Evolutionary conservation across 2,329 filamentous ascomycete species (phyloP).

Genomic region (Fusarium sp.): DNA sequence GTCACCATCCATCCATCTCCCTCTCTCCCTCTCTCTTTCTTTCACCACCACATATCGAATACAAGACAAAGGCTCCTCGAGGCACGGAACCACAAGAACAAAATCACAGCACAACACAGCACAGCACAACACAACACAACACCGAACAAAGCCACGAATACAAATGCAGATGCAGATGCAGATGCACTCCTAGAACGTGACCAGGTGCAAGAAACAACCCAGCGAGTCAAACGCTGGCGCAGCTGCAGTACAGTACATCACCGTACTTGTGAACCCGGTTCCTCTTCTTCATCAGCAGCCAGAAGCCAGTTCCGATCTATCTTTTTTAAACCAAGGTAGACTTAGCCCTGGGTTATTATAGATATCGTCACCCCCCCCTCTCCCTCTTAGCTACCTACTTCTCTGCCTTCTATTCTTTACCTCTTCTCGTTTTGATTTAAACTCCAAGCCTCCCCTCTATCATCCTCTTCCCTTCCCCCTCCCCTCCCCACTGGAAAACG

Average conservation of each 20-base stretch:
- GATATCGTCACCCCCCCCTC: slow-evolving; percentile 24
- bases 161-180: slow-evolving; percentile 29
- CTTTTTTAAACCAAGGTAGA: slow-evolving; percentile 1
- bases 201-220: slow-evolving; percentile 27
- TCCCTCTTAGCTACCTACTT: neutral
- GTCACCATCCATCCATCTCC: neutral
- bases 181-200: slow-evolving; percentile 25
- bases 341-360: slow-evolving; percentile 6
- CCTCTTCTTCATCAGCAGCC: slow-evolving; percentile 21
- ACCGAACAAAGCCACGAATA: slow-evolving; percentile 21
- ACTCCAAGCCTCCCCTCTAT: neutral
- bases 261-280: slow-evolving; percentile 20
- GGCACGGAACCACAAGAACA: slow-evolving; percentile 9
- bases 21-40: too few relatives aligned
- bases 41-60: slow-evolving; percentile 13
- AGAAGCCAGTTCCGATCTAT: slow-evolving; percentile 15
- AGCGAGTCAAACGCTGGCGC: slow-evolving; percentile 30
- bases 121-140: too few relatives aligned
- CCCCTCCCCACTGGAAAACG: slow-evolving; percentile 23
- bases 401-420: neutral
- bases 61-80: slow-evolving; percentile 15
- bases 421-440: slow-evolving; percentile 20
- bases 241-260: slow-evolving; percentile 10
- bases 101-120: slow-evolving; percentile 2
- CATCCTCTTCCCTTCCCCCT: slow-evolving; percentile 2